phyloP scores from a whole-genome alignment of 805 yeast species.

The Yarrowia hollandica region DNA sequence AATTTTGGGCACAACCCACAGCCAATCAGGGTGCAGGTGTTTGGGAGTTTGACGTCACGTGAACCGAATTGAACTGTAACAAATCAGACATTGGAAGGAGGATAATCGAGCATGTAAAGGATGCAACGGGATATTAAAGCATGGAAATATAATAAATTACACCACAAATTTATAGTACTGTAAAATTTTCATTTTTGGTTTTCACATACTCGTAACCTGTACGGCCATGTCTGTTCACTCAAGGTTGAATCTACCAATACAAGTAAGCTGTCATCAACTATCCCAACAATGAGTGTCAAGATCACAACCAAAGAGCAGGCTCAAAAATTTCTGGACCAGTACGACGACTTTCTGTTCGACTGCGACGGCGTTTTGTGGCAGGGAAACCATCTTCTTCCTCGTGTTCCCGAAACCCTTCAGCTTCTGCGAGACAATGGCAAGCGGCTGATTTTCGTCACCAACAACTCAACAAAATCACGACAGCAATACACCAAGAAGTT shows the following conservation, averaged over 20 bases:
- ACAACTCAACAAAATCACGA: slow-evolving; percentile 91
- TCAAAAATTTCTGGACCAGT: slow-evolving; percentile 55
- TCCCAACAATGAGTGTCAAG: slow-evolving; percentile 30
- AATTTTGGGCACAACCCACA: slow-evolving; percentile 22
- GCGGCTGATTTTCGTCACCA: slow-evolving; percentile 84
- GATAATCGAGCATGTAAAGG: not conserved
- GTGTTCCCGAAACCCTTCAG: slow-evolving; percentile 71
- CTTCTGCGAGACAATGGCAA: slow-evolving; percentile 58
- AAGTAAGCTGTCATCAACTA: no score
- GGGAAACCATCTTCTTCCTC: slow-evolving; percentile 78
- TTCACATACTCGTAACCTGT: not conserved
- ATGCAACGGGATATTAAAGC: no score
- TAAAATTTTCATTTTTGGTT: no score
- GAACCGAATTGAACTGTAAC: not conserved
- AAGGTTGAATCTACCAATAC: not conserved
- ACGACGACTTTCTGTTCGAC: slow-evolving; percentile 88
- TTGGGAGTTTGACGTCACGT: slow-evolving; percentile 24
- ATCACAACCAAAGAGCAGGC: slow-evolving; percentile 37
- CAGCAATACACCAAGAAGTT: slow-evolving; percentile 74
- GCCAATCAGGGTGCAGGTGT: slow-evolving; percentile 29
- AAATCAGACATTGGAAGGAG: not conserved
- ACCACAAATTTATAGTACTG: no score
- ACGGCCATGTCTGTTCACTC: not conserved
- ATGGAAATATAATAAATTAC: no score
- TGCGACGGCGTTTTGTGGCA: slow-evolving; percentile 98